Conservation (phyloP, 2,329 filamentous ascomycete species). For the Colletotrichum sp. region DNA sequence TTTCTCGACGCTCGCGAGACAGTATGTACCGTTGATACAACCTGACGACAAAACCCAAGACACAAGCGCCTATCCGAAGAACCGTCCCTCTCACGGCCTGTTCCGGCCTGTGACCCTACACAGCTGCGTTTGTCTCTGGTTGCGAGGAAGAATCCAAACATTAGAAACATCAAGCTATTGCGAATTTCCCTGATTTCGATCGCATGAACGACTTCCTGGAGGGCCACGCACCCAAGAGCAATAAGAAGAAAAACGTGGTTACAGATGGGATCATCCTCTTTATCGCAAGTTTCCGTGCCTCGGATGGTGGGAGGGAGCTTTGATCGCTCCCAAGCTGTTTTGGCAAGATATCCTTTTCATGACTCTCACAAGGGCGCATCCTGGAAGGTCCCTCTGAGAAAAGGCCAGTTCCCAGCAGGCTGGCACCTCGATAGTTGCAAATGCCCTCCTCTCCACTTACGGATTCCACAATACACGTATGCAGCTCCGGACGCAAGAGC, state of each 20-base stretch:
- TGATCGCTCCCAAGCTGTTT: not conserved
- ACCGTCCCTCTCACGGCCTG: not conserved
- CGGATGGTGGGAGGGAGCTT: not conserved
- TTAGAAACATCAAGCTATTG: not conserved
- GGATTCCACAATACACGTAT: not conserved
- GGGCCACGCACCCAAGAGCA: not conserved
- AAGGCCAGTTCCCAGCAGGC: not conserved
- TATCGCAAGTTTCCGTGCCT: not conserved
- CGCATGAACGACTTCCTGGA: not conserved
- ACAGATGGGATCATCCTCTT: not conserved
- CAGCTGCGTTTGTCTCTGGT: not conserved
- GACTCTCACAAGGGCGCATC: not conserved
- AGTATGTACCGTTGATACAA: not conserved
- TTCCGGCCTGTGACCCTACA: not conserved
- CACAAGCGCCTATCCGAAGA: not conserved
- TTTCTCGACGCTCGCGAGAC: not conserved
- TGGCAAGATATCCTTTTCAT: not conserved
- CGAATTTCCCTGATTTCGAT: not conserved
- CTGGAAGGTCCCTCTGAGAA: not conserved
- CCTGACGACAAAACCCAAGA: not conserved
- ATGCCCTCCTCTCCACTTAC: not conserved
- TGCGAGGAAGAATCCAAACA: not conserved
- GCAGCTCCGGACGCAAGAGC: not conserved
- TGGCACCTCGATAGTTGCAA: slow-evolving; percentile 3
- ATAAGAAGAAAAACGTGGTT: not conserved